Base-by-base conservation (phyloP, 768 basidiomycete genomes). In the Gymnopilus dilepis region DNA sequence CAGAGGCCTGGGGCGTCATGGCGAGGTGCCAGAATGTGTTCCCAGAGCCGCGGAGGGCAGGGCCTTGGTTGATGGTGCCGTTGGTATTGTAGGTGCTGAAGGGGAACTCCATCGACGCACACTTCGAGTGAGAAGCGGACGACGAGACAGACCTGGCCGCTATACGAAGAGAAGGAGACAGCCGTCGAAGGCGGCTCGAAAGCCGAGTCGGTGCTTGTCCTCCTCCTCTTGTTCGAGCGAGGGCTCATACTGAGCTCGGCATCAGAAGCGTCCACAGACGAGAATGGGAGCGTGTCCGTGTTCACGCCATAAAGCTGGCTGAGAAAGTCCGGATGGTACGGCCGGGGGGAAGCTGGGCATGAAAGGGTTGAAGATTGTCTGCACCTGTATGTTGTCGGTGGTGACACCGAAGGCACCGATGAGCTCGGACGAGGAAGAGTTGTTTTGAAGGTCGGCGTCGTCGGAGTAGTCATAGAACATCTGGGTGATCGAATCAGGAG, bases 1-100 rank as follows among this genome's bases (percentile, higher is more conserved):
- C 68, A n/a, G 69, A 58, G 26, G 64, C 71, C 64, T 85, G 84
- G 4, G 84, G 77, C 65, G 89, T 80, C 82, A 89, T 88, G 9
- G 90, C 88, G 2, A 91, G 90, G 73, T 92, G 91, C 90, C 90
- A 92, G 67, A 90, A 88, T 8, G 88, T 84, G 63, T 83, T 87
- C 0, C 81, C 83, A 6, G 82, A 83, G 5, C 84, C 86, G 15
- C 86, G n/a, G n/a, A n/a, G 74, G 4, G 83, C 79, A n/a, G 80
- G 82, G 41, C 83, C 80, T 38, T 65, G 67, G 65, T 69, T 71
- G 58, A 73, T 73, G 30, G 67, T 66, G 22, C 71, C 67, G 31
- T 69, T 79, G 6, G 78, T 75, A 15, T 85, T 77, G 68, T 82
- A 88, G 12, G 69, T 75, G 65, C 77, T 80, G 72, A 86, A 91